Evolutionary conservation across 306 rosid genomes (phyloP).

Genomic region (Cucumis sativus): Cucumber_9930_V3 NC_026656.2:3696001-3696500

Average conservation of each 20-base stretch:
- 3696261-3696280: conserved; percentile 73
- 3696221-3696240: conserved; percentile 72
- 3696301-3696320: conserved; percentile 88
- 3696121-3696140: conserved; percentile 77
- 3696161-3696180: conserved; percentile 60
- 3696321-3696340: conserved; percentile 99
- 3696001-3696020: conserved; percentile 46
- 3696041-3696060: conserved; percentile 79
- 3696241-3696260: conserved; percentile 84
- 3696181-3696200: conserved; percentile 71
- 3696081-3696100: conserved; percentile 55
- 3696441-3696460: conserved; percentile 98
- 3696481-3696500: conserved; percentile 89
- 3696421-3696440: conserved; percentile 75
- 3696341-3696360: conserved; percentile 82
- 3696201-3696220: conserved; percentile 86
- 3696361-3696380: conserved; percentile 93
- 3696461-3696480: conserved; percentile 88
- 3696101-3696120: conserved; percentile 48
- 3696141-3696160: conserved; percentile 92
- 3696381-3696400: conserved; percentile 69
- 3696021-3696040: conserved; percentile 48
- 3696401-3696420: conserved; percentile 30
- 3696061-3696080: conserved; percentile 58
- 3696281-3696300: conserved; percentile 61